These are phyloP conservation scores for Casuarina cunninghamiana DNA, from an alignment of 306 rosid species.

Conservation along the genomic window DNA sequence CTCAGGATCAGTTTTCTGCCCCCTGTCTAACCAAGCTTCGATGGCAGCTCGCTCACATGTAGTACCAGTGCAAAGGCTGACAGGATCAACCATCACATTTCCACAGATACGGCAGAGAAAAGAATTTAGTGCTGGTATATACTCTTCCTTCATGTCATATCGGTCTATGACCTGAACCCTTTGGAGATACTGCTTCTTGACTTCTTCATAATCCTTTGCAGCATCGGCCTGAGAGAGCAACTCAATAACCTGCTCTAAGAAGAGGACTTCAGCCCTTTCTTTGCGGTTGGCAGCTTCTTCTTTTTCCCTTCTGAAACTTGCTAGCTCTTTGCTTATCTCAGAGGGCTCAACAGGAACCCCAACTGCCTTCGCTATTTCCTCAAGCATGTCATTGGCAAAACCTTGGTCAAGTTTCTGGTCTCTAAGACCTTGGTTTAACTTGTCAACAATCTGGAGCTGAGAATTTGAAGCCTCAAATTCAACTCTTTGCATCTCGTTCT, in stretches of 20 bases:
- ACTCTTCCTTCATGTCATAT: slow-evolving; percentile 51
- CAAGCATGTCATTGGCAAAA: slow-evolving; percentile 75
- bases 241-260: slow-evolving; percentile 74
- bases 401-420: slow-evolving; percentile 71
- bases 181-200: slow-evolving; percentile 60
- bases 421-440: slow-evolving; percentile 58
- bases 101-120: slow-evolving; percentile 54
- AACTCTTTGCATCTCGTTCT: slow-evolving; percentile 84
- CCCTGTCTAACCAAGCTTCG: slow-evolving; percentile 52
- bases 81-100: slow-evolving; percentile 82
- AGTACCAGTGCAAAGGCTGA: slow-evolving; percentile 84
- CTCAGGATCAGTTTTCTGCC: slow-evolving; percentile 56
- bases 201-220: slow-evolving; percentile 78
- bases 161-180: slow-evolving; percentile 62
- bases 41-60: slow-evolving; percentile 84
- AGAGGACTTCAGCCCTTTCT: slow-evolving; percentile 66
- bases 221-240: slow-evolving; percentile 86
- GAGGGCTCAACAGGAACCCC: slow-evolving; percentile 87
- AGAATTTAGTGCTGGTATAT: slow-evolving; percentile 57
- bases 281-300: slow-evolving; percentile 72
- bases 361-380: slow-evolving; percentile 69
- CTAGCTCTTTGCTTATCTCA: slow-evolving; percentile 76
- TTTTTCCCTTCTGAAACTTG: slow-evolving; percentile 67
- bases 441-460: slow-evolving; percentile 65
- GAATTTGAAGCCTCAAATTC: slow-evolving; percentile 68